These are phyloP conservation scores for Pseudoneurospora amorphoporcata DNA, from an alignment of 495 filamentous ascomycete genomes.

Conservation along the genomic window DNA sequence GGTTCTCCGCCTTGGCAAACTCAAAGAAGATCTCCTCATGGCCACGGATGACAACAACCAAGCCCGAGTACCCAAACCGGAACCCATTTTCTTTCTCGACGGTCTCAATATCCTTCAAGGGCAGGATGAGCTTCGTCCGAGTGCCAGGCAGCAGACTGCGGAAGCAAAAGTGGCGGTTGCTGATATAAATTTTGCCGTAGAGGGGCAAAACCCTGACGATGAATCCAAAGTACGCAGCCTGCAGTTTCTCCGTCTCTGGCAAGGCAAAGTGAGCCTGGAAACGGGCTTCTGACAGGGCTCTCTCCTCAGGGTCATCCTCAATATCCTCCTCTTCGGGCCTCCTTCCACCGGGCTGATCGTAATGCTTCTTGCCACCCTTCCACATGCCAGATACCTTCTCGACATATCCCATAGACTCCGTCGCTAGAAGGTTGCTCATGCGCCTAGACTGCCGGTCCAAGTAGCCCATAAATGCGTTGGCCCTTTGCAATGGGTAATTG, in stretches of 20 bases:
- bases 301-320: slow-evolving; percentile 53
- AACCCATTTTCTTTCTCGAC: slow-evolving; percentile 94
- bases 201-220: slow-evolving; percentile 81
- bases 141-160: slow-evolving; percentile 84
- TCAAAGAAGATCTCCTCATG: slow-evolving; percentile 98
- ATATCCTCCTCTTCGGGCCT: slow-evolving; percentile 49
- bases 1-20: slow-evolving; percentile 61
- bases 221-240: slow-evolving; percentile 83
- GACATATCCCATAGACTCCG: slow-evolving; percentile 93
- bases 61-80: slow-evolving; percentile 79
- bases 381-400: slow-evolving; percentile 98
- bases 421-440: slow-evolving; percentile 79
- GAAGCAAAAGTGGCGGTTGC: slow-evolving; percentile 85
- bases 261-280: slow-evolving; percentile 88
- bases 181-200: slow-evolving; percentile 95
- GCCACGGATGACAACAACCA: slow-evolving; percentile 84
- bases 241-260: slow-evolving; percentile 71
- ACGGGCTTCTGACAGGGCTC: slow-evolving; percentile 52
- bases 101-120: slow-evolving; percentile 86
- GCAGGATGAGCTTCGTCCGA: slow-evolving; percentile 86
- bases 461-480: slow-evolving; percentile 75
- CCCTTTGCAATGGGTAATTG: slow-evolving; percentile 73
- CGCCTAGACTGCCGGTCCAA: slow-evolving; percentile 61
- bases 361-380: slow-evolving; percentile 84
- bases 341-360: slow-evolving; percentile 62